Evolutionary conservation across 2,329 filamentous ascomycete species (phyloP).

Genomic region (Harringtonia aguacate): DNA sequence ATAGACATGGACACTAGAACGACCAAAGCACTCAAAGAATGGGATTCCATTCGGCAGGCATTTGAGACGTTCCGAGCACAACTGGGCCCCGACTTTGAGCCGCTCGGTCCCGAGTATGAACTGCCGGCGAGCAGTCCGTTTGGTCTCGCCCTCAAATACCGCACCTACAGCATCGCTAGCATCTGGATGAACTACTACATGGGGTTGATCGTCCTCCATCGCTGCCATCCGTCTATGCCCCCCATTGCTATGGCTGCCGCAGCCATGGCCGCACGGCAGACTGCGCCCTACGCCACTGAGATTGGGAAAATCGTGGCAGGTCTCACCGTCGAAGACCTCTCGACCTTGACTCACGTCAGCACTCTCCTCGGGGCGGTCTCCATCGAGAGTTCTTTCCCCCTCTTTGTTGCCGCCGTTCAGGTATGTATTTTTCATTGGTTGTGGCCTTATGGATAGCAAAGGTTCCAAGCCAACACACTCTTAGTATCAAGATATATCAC

Average conservation of each 20-base stretch:
- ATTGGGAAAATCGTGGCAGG: slow-evolving; percentile 77
- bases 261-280: slow-evolving; percentile 63
- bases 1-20: slow-evolving; percentile 53
- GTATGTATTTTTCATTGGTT: slow-evolving; percentile 24
- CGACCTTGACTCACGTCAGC: slow-evolving; percentile 49
- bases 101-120: slow-evolving; percentile 57
- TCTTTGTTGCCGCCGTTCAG: slow-evolving; percentile 80
- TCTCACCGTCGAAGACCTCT: slow-evolving; percentile 45
- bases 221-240: slow-evolving; percentile 82
- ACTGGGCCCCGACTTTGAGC: slow-evolving; percentile 66
- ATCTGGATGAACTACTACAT: slow-evolving; percentile 85
- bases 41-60: slow-evolving; percentile 62
- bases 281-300: slow-evolving; percentile 57
- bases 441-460: not conserved
- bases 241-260: slow-evolving; percentile 83
- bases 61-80: slow-evolving; percentile 56
- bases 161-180: slow-evolving; percentile 76
- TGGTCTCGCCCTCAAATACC: slow-evolving; percentile 69
- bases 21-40: slow-evolving; percentile 63
- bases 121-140: slow-evolving; percentile 63
- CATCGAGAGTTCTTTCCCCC: slow-evolving; percentile 68
- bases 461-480: not conserved
- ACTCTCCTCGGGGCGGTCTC: slow-evolving; percentile 71
- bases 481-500: slow-evolving; percentile 59
- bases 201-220: slow-evolving; percentile 69